phyloP scores from a whole-genome alignment of 306 rosid species.

The Pterocarpus macrocarpus region DNA sequence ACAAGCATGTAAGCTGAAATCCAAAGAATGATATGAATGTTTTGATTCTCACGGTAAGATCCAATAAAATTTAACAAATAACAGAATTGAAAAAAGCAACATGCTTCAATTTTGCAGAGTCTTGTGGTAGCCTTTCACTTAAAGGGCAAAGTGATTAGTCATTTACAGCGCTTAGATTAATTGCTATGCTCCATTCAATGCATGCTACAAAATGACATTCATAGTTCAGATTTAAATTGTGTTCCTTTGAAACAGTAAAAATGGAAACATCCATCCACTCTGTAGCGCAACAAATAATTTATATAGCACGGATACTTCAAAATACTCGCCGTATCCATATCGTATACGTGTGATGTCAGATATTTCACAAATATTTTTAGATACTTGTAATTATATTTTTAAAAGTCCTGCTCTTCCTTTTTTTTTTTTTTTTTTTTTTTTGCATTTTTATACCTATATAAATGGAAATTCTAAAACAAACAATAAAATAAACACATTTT shows the following conservation, averaged over 20 bases:
- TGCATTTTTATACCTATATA: too few species aligned
- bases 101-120: slow-evolving; percentile 14
- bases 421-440: too few species aligned
- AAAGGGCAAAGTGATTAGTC: slow-evolving; percentile 14
- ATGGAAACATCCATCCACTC: slow-evolving; percentile 15
- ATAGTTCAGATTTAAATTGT: slow-evolving; percentile 13
- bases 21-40: slow-evolving; percentile 13
- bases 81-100: slow-evolving; percentile 18
- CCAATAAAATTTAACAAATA: not conserved
- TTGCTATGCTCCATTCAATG: slow-evolving; percentile 29
- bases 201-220: slow-evolving; percentile 19
- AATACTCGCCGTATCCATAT: too few species aligned
- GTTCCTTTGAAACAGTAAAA: slow-evolving; percentile 12
- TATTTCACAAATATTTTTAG: too few species aligned
- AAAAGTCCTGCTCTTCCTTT: too few species aligned
- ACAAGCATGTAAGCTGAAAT: not conserved
- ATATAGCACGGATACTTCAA: too few species aligned
- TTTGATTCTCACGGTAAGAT: not conserved
- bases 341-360: too few species aligned
- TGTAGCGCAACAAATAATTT: not conserved
- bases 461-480: too few species aligned
- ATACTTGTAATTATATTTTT: too few species aligned
- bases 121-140: slow-evolving; percentile 17
- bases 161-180: slow-evolving; percentile 24
- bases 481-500: too few species aligned